Conservation (phyloP, 805 yeast genomes). For the Kluyveromyces siamensis region DNA sequence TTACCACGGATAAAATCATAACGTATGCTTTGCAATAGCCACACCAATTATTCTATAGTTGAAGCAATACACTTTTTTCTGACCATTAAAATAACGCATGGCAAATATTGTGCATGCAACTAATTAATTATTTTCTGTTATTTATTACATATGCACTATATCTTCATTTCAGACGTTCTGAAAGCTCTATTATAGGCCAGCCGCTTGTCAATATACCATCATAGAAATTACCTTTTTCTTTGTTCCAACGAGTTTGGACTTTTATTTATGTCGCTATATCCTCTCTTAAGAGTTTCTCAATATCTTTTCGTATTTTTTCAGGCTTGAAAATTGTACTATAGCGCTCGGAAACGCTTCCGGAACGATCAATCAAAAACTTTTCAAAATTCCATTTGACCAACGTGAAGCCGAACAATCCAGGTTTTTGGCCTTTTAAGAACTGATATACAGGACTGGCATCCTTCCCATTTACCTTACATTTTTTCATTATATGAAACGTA, state of each 20-base stretch:
- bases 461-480: constrained; percentile 83
- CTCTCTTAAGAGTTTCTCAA: constrained; percentile 45
- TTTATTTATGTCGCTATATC: neutral
- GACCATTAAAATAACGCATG: too few relatives aligned
- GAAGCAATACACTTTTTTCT: too few relatives aligned
- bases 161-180: neutral
- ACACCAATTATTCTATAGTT: too few relatives aligned
- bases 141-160: neutral
- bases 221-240: too few relatives aligned
- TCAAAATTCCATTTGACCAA: constrained; percentile 78
- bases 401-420: constrained; percentile 53
- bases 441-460: constrained; percentile 72
- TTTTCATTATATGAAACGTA: constrained; percentile 80
- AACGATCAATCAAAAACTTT: constrained; percentile 48
- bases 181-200: neutral
- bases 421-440: constrained; percentile 59
- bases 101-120: too few relatives aligned
- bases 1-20: neutral
- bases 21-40: neutral
- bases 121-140: too few relatives aligned
- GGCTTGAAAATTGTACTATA: constrained; percentile 67
- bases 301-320: constrained; percentile 42
- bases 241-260: too few relatives aligned
- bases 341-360: constrained; percentile 51
- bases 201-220: too few relatives aligned